Conservation (phyloP, 2,329 filamentous ascomycete species). For the Penicillium sp. region DNA sequence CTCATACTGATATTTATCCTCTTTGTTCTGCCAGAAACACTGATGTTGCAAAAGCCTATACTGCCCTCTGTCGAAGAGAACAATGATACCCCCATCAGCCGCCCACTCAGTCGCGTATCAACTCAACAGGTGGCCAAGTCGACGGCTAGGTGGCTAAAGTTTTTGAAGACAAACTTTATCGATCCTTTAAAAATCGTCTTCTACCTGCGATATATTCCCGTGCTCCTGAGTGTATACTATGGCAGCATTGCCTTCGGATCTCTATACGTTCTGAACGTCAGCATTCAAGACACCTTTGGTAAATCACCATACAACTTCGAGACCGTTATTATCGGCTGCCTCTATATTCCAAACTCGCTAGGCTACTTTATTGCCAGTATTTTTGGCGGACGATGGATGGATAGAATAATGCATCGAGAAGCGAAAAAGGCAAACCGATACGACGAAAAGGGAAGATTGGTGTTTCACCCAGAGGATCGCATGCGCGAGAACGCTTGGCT, state of each 20-base stretch:
- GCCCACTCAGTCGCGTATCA: slow-evolving; percentile 53
- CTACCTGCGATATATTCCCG: slow-evolving; percentile 73
- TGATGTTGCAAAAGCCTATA: slow-evolving; percentile 31
- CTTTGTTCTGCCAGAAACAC: slow-evolving; percentile 48
- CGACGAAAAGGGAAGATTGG: slow-evolving; percentile 64
- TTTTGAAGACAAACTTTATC: slow-evolving; percentile 63
- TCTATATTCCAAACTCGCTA: slow-evolving; percentile 74
- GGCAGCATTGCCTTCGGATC: slow-evolving; percentile 73
- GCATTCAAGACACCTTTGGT: slow-evolving; percentile 70
- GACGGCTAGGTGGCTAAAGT: slow-evolving; percentile 55
- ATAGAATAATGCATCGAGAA: slow-evolving; percentile 76
- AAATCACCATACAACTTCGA: slow-evolving; percentile 66
- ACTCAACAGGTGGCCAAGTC: slow-evolving; percentile 63
- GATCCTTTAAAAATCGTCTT: slow-evolving; percentile 71
- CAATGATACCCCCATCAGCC: slow-evolving; percentile 23
- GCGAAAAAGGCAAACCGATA: slow-evolving; percentile 69
- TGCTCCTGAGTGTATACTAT: slow-evolving; percentile 71
- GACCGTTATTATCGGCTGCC: slow-evolving; percentile 68
- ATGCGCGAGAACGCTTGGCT: slow-evolving; percentile 83
- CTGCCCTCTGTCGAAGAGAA: slow-evolving; percentile 25
- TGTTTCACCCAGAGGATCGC: slow-evolving; percentile 75
- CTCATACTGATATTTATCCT: slow-evolving; percentile 43
- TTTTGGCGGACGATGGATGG: slow-evolving; percentile 75
- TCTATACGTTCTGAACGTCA: slow-evolving; percentile 77
- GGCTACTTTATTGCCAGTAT: slow-evolving; percentile 72